Conservation (phyloP, 345 rosid species). For the Sapria himalayana region DNA sequence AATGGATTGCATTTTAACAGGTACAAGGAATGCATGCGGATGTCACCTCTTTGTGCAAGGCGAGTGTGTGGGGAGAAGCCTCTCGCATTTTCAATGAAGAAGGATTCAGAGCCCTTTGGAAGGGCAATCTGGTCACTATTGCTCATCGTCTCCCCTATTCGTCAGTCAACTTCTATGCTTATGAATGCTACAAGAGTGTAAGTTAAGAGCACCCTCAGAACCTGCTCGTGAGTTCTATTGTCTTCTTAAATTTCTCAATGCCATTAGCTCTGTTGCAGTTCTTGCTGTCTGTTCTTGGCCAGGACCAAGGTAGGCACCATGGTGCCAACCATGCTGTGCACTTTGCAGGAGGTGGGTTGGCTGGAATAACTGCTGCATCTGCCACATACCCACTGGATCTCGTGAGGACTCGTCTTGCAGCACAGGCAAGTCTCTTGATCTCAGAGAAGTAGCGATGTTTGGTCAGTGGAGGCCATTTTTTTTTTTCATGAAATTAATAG, state of each 20-base stretch:
- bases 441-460: neutral
- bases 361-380: slow-evolving; percentile 95
- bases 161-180: slow-evolving; percentile 67
- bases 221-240: slow-evolving; percentile 5
- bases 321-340: slow-evolving; percentile 42
- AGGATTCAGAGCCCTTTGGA: slow-evolving; percentile 89
- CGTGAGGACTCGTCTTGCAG: slow-evolving; percentile 87
- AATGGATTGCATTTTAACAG: slow-evolving; percentile 12
- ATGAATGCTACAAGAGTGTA: slow-evolving; percentile 74
- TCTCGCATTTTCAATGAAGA: slow-evolving; percentile 63
- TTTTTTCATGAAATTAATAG: neutral
- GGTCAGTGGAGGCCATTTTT: neutral
- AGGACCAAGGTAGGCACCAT: slow-evolving; percentile 18
- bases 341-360: slow-evolving; percentile 71
- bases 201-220: too few relatives aligned
- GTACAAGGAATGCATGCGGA: slow-evolving; percentile 91
- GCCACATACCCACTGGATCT: slow-evolving; percentile 94
- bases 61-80: slow-evolving; percentile 72
- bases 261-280: too few relatives aligned
- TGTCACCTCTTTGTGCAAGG: slow-evolving; percentile 34
- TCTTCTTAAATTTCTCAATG: neutral
- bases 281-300: slow-evolving; percentile 22
- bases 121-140: slow-evolving; percentile 85
- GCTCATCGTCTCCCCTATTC: slow-evolving; percentile 91
- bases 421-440: slow-evolving; percentile 35